Conservation (phyloP, 2,329 filamentous ascomycete species). For the Ascochyta viciae-villosae region DNA sequence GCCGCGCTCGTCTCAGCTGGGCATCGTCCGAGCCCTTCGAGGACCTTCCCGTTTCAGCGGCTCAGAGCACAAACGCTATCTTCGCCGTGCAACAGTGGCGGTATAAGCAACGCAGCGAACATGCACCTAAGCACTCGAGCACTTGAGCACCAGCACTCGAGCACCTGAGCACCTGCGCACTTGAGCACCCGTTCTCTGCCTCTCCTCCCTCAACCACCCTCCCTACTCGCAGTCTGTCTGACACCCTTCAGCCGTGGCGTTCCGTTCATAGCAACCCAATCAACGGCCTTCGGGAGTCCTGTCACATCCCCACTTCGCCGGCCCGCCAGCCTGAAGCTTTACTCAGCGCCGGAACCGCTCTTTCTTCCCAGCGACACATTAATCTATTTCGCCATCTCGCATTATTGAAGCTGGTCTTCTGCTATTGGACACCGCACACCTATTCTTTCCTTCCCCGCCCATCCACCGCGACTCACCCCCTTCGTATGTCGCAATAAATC, state of each 20-base stretch:
- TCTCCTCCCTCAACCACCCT: background rate
- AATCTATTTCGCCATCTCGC: slow-evolving; percentile 33
- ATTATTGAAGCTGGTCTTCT: slow-evolving; percentile 43
- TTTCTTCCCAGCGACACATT: slow-evolving; percentile 22
- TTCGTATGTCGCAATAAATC: slow-evolving; percentile 24
- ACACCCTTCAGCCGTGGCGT: slow-evolving; percentile 11
- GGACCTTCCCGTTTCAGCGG: slow-evolving; percentile 35
- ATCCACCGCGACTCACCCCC: slow-evolving; percentile 4
- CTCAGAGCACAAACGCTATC: slow-evolving; percentile 30
- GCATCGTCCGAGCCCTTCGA: slow-evolving; percentile 26
- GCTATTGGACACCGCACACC: background rate
- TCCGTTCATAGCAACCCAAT: slow-evolving; percentile 26
- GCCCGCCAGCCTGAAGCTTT: slow-evolving; percentile 24
- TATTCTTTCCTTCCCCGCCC: slow-evolving; percentile 15
- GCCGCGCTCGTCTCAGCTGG: slow-evolving; percentile 32
- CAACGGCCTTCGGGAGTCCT: slow-evolving; percentile 21
- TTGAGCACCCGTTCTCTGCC: background rate
- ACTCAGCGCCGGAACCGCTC: slow-evolving; percentile 23
- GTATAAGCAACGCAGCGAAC: background rate
- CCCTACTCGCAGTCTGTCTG: background rate
- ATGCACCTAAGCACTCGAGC: background rate
- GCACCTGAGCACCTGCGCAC: background rate
- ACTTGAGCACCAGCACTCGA: background rate
- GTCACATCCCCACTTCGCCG: slow-evolving; percentile 20
- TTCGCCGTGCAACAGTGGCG: background rate